A percentile compares a stretch with the other conserved stretches of the same genome.
Evolutionary conservation across 2,329 filamentous ascomycete species (phyloP).

Genomic region (Fusarium nanum): DNA sequence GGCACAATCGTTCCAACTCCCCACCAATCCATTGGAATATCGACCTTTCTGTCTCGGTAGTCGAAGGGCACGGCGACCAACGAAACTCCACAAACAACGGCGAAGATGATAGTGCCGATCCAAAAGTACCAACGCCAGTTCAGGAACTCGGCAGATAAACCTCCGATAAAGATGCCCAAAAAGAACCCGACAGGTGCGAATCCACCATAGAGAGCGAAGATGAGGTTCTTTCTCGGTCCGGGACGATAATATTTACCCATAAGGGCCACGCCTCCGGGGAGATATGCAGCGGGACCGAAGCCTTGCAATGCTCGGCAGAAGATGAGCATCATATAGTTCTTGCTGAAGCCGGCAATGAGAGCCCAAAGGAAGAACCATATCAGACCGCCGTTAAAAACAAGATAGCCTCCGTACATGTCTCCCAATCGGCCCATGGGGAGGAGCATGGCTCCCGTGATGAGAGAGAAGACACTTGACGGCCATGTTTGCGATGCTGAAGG

Average conservation of each 20-base stretch:
- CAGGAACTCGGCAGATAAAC: slow-evolving; percentile 68
- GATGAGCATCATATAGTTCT: slow-evolving; percentile 76
- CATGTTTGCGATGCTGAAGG: slow-evolving; percentile 70
- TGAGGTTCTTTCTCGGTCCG: slow-evolving; percentile 76
- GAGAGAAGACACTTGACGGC: slow-evolving; percentile 72
- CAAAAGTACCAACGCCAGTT: slow-evolving; percentile 78
- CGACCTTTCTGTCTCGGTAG: slow-evolving; percentile 40
- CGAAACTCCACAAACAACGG: slow-evolving; percentile 61
- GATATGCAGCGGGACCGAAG: slow-evolving; percentile 76
- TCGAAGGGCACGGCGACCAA: slow-evolving; percentile 54
- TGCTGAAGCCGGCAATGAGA: slow-evolving; percentile 75
- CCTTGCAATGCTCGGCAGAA: slow-evolving; percentile 80
- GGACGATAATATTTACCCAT: slow-evolving; percentile 76
- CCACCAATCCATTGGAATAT: slow-evolving; percentile 68
- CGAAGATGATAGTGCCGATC: slow-evolving; percentile 63
- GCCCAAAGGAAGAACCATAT: slow-evolving; percentile 76
- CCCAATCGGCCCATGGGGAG: slow-evolving; percentile 71
- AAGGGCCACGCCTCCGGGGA: slow-evolving; percentile 77
- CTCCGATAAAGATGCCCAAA: slow-evolving; percentile 74
- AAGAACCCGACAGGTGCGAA: slow-evolving; percentile 70
- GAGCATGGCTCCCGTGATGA: slow-evolving; percentile 67
- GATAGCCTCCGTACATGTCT: slow-evolving; percentile 72
- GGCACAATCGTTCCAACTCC: slow-evolving; percentile 65
- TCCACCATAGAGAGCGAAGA: slow-evolving; percentile 69
- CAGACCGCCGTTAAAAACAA: slow-evolving; percentile 69